phyloP scores from a whole-genome alignment of 768 basidiomycete genomes.

The Daedaleopsis nitida region DNA sequence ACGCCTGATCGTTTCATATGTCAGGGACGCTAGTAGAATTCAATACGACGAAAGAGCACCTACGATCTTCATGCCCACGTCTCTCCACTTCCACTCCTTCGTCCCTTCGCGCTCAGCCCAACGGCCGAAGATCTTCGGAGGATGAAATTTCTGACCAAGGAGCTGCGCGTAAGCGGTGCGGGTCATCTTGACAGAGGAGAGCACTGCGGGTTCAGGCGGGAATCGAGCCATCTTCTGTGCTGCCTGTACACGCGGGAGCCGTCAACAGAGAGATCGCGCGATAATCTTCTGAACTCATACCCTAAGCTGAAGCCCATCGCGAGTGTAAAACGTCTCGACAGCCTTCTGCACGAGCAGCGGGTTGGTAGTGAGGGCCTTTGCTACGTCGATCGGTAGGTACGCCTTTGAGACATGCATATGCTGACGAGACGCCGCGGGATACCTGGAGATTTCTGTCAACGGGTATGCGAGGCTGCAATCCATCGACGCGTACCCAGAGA shows the following conservation, averaged over 20 bases:
- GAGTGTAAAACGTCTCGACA: conserved; percentile 91
- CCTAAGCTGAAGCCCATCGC: conserved; percentile 87
- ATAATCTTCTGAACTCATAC: conserved; percentile 44
- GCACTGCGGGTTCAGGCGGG: conserved; percentile 65
- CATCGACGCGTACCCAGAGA: conserved; percentile 50
- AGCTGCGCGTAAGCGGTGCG: conserved; percentile 94
- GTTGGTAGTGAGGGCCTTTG: conserved; percentile 62
- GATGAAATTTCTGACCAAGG: conserved; percentile 86
- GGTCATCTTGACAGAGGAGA: conserved; percentile 75
- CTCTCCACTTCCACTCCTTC: conserved; percentile 74
- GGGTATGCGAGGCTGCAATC: no score
- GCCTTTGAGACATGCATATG: conserved; percentile 81
- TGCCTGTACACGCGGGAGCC: conserved; percentile 48
- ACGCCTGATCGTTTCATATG: conserved; percentile 52
- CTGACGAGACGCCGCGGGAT: conserved; percentile 62
- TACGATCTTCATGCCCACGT: conserved; percentile 93
- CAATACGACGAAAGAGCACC: conserved; percentile 22
- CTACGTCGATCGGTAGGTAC: conserved; percentile 80
- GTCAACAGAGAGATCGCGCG: neutral
- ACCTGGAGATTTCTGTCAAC: conserved; percentile 43
- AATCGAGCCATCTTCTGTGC: conserved; percentile 92
- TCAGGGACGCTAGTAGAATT: neutral
- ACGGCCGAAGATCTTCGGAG: conserved; percentile 85
- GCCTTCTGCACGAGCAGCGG: conserved; percentile 83
- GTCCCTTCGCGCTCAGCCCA: conserved; percentile 66